A percentile compares a stretch with the other conserved stretches of the same genome.
Evolutionary conservation across 306 rosid species (phyloP).

Genomic region (Aeschynomene evenia): DNA sequence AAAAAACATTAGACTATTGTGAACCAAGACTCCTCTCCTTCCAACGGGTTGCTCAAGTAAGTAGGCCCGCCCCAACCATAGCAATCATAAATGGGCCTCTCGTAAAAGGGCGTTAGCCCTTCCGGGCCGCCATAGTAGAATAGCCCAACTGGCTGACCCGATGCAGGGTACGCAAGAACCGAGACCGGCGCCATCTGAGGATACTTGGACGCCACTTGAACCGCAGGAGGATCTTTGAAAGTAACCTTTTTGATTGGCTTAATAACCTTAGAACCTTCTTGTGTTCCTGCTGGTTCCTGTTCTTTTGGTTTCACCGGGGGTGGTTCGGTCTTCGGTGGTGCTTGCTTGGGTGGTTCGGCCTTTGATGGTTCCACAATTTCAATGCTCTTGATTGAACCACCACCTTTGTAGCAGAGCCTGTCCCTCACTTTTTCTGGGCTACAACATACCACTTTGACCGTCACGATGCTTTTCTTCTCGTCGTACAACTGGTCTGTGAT

Average conservation of each 20-base stretch:
- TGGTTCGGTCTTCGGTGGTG: background rate
- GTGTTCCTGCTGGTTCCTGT: background rate
- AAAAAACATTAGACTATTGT: too few relatives aligned
- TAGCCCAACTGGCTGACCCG: conserved; percentile 46
- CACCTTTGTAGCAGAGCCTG: conserved; percentile 53
- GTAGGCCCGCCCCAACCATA: conserved; percentile 46
- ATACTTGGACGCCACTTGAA: background rate
- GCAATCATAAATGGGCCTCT: conserved; percentile 55
- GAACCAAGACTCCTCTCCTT: too few relatives aligned
- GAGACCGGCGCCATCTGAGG: background rate
- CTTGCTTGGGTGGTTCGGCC: conserved; percentile 24
- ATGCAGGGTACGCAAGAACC: background rate
- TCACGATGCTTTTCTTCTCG: conserved; percentile 56
- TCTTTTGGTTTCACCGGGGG: background rate
- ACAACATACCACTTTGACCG: conserved; percentile 69
- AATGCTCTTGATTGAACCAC: conserved; percentile 55
- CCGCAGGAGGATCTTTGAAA: background rate
- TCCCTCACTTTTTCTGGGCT: conserved; percentile 66
- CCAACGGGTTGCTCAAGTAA: conserved; percentile 13
- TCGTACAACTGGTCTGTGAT: conserved; percentile 74
- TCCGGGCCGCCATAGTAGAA: conserved; percentile 24
- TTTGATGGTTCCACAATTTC: conserved; percentile 59
- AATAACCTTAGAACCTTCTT: background rate
- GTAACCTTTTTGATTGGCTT: background rate
- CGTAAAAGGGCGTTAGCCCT: conserved; percentile 35